A percentile compares a stretch with the other conserved stretches of the same genome.
Conservation (phyloP, 495 filamentous ascomycete species). For the Aspergillus baeticus region DNA sequence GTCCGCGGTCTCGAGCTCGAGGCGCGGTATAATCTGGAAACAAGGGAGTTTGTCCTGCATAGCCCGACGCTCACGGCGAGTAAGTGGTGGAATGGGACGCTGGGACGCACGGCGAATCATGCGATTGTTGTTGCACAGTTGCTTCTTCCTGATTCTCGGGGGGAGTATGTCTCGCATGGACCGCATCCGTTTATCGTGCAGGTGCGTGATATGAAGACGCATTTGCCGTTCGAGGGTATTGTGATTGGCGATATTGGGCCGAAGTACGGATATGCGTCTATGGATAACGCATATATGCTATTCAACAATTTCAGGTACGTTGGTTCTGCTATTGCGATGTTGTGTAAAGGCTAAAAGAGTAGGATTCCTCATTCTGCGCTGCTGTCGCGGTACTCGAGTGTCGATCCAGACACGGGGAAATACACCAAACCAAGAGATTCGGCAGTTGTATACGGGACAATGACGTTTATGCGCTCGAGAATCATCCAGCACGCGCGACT, state of each 20-base stretch:
- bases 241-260: constrained; percentile 50
- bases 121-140: constrained; percentile 36
- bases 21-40: constrained; percentile 39
- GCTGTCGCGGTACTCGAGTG: constrained; percentile 41
- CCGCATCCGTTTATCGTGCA: constrained; percentile 51
- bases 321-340: too few relatives aligned
- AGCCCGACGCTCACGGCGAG: constrained; percentile 47
- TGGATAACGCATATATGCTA: constrained; percentile 53
- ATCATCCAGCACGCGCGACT: constrained; percentile 49
- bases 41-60: constrained; percentile 45
- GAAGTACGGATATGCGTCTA: constrained; percentile 46
- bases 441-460: constrained; percentile 44
- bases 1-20: constrained; percentile 46
- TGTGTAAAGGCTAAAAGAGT: too few relatives aligned
- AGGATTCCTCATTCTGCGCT: constrained; percentile 47
- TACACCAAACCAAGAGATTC: constrained; percentile 41
- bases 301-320: constrained; percentile 43
- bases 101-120: constrained; percentile 42
- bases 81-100: constrained; percentile 52
- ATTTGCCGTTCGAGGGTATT: constrained; percentile 40
- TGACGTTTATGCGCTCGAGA: constrained; percentile 45
- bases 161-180: constrained; percentile 35
- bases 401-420: constrained; percentile 39
- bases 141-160: constrained; percentile 31
- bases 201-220: constrained; percentile 44